Conservation (phyloP, 2,329 filamentous ascomycete genomes). For the Penicillium verrucosum region DNA sequence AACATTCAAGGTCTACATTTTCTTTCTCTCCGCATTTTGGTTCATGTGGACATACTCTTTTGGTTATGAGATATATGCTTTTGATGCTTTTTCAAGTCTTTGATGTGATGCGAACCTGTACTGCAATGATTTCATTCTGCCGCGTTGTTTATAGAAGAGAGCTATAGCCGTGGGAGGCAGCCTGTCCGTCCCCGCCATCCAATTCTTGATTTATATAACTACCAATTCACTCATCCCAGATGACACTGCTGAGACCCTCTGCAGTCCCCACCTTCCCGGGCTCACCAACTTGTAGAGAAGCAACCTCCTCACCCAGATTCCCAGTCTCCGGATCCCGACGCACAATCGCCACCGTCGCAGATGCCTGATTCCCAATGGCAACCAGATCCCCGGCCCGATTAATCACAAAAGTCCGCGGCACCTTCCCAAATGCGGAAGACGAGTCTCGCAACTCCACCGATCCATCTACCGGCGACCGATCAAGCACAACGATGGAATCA, state of each 20-base stretch:
- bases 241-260: slow-evolving; percentile 36
- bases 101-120: slow-evolving; percentile 14
- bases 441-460: slow-evolving; percentile 55
- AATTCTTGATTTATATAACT: slow-evolving; percentile 5
- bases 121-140: slow-evolving; percentile 9
- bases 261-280: slow-evolving; percentile 25
- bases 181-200: not conserved
- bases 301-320: slow-evolving; percentile 47
- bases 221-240: slow-evolving; percentile 31
- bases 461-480: slow-evolving; percentile 56
- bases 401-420: slow-evolving; percentile 65
- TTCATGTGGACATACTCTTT: slow-evolving; percentile 6
- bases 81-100: slow-evolving; percentile 1
- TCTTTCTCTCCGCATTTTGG: slow-evolving; percentile 8
- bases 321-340: slow-evolving; percentile 59
- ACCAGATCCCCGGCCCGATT: slow-evolving; percentile 63
- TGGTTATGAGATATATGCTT: slow-evolving; percentile 13
- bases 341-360: slow-evolving; percentile 60
- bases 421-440: slow-evolving; percentile 61
- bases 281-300: slow-evolving; percentile 30
- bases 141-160: slow-evolving; percentile 12
- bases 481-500: slow-evolving; percentile 32
- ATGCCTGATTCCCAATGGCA: slow-evolving; percentile 63
- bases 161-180: not conserved
- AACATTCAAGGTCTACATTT: slow-evolving; percentile 7